Conservation (phyloP, 2,329 filamentous ascomycete species). For the Talaromyces pinophilus region DNA sequence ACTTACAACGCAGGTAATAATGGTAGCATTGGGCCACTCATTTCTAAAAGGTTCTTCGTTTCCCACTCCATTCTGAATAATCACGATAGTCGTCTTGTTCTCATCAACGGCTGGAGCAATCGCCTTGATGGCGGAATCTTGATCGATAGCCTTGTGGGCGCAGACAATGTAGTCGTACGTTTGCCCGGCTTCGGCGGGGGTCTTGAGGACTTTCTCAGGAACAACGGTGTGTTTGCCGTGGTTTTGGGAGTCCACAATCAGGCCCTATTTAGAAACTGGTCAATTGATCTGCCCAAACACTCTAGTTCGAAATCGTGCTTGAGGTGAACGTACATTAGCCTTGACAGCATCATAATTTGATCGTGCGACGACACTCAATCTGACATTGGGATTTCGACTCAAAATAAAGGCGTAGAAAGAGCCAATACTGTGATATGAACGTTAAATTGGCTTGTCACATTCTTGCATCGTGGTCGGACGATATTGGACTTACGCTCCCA, state of each 20-base stretch:
- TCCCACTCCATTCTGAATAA: conserved; percentile 47
- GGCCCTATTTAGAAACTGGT: conserved; percentile 34
- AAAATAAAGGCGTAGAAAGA: conserved; percentile 61
- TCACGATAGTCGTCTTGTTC: conserved; percentile 38
- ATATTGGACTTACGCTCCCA: conserved; percentile 52
- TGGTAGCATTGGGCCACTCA: conserved; percentile 34
- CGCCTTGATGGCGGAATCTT: conserved; percentile 41
- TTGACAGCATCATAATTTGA: conserved; percentile 50
- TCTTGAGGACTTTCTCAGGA: conserved; percentile 40
- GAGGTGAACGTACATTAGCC: conserved; percentile 33
- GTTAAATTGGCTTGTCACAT: not conserved
- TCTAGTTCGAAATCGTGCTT: not conserved
- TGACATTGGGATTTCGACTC: conserved; percentile 43
- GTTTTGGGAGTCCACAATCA: conserved; percentile 46
- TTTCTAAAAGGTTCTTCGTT: conserved; percentile 44
- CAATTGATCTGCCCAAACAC: not conserved
- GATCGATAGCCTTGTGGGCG: conserved; percentile 46
- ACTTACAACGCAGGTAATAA: conserved; percentile 48
- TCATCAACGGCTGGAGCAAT: conserved; percentile 40
- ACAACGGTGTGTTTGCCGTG: conserved; percentile 43
- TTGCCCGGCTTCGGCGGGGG: conserved; percentile 36
- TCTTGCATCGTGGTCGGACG: not conserved
- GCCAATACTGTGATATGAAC: conserved; percentile 49
- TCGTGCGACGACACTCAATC: conserved; percentile 47
- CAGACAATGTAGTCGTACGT: conserved; percentile 43